phyloP scores from a whole-genome alignment of 2,329 filamentous ascomycete species.

The Microdochium bolleyi region DNA sequence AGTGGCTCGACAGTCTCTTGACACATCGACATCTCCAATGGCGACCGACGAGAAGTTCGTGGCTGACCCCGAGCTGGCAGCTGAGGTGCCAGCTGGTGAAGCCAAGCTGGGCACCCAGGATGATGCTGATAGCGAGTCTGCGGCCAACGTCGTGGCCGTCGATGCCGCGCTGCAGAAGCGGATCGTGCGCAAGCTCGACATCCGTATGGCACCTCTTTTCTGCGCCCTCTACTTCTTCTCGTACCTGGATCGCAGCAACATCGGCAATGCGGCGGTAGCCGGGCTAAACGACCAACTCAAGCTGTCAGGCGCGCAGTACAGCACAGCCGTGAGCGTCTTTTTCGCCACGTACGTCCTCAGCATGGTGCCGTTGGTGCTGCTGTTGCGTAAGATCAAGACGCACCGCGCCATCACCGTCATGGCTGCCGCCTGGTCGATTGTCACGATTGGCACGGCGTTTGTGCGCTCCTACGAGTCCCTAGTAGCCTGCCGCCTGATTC shows the following conservation, averaged over 20 bases:
- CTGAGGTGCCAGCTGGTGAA: not conserved
- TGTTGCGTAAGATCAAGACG: not conserved
- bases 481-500: constrained; percentile 7
- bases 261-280: constrained; percentile 56
- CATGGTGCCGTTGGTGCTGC: not conserved
- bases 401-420: constrained; percentile 5
- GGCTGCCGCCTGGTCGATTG: constrained; percentile 3
- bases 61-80: not conserved
- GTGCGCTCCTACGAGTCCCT: constrained; percentile 6
- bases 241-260: constrained; percentile 14
- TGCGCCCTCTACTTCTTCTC: not conserved
- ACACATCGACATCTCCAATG: not conserved
- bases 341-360: not conserved
- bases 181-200: not conserved
- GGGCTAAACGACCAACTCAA: constrained; percentile 51
- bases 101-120: not conserved
- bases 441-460: constrained; percentile 6
- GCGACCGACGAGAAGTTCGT: not conserved
- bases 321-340: constrained; percentile 37
- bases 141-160: not conserved
- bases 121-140: not conserved
- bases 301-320: constrained; percentile 47
- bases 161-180: not conserved
- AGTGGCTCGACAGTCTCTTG: not conserved
- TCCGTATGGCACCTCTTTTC: not conserved